A percentile compares a stretch with the other conserved stretches of the same genome.
Evolutionary conservation across 345 rosid genomes (phyloP).

Genomic region (Raphanus raphanistrum): DNA sequence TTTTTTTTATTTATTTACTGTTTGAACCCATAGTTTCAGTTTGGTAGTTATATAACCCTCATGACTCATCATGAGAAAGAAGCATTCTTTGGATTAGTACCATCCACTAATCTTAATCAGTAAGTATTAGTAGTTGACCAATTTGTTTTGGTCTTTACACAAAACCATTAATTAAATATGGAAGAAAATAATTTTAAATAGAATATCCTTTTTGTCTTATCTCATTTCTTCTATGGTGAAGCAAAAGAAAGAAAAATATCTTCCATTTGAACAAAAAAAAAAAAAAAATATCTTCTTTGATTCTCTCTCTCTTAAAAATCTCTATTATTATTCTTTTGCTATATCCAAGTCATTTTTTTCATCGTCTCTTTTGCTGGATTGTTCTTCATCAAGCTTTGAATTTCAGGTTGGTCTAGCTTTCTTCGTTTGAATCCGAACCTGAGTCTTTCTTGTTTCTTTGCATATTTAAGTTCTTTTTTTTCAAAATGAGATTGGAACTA

Average conservation of each 20-base stretch:
- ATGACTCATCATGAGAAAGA: background rate
- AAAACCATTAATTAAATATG: conserved; percentile 11
- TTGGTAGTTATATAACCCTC: background rate
- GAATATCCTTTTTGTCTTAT: background rate
- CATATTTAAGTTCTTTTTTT: background rate
- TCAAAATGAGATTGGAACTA: background rate
- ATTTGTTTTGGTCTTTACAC: conserved; percentile 16
- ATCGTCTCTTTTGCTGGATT: background rate
- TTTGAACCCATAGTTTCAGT: background rate
- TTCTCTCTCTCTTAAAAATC: background rate
- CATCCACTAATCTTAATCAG: background rate
- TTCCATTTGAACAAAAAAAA: too few relatives aligned
- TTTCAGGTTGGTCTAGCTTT: conserved; percentile 11
- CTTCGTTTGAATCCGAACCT: background rate
- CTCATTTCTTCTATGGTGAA: background rate
- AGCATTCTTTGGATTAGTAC: background rate
- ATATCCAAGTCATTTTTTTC: background rate
- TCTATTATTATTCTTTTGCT: background rate
- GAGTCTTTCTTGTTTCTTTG: conserved; percentile 1
- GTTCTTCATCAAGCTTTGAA: conserved; percentile 6
- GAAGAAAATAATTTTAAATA: background rate
- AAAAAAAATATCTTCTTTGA: background rate
- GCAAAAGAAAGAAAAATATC: background rate
- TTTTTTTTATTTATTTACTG: background rate
- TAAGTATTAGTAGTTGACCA: background rate